Evolutionary conservation across 1,139 yeast species (phyloP).

Genomic region (Kodamaea alishanica): DNA sequence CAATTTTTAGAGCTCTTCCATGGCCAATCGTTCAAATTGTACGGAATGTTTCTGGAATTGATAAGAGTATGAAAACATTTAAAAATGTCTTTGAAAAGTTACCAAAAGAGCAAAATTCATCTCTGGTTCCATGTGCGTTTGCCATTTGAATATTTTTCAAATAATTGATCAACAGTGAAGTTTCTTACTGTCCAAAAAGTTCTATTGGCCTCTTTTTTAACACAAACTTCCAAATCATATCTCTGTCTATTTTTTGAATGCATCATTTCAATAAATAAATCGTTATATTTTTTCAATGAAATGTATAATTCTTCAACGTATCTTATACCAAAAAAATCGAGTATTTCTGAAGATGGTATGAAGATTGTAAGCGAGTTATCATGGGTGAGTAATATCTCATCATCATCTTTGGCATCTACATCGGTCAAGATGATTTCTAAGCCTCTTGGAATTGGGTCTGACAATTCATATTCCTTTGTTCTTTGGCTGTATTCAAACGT

Average conservation of each 20-base stretch:
- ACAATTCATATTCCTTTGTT: conserved; percentile 5
- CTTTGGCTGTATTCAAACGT: conserved; percentile 13
- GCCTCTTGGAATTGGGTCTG: conserved; percentile 25
- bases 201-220: not conserved
- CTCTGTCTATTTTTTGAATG: conserved; percentile 3
- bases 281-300: conserved; percentile 3
- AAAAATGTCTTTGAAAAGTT: conserved; percentile 9
- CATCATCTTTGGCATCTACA: conserved; percentile 1
- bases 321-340: conserved; percentile 14
- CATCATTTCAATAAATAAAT: not conserved
- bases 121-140: not conserved
- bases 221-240: conserved; percentile 2
- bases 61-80: conserved; percentile 48
- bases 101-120: not conserved
- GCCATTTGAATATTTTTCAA: not conserved
- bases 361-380: conserved; percentile 18
- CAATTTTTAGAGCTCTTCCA: conserved; percentile 67
- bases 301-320: conserved; percentile 23
- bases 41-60: conserved; percentile 60
- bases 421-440: conserved; percentile 24
- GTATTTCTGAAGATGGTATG: conserved; percentile 17
- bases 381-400: conserved; percentile 8
- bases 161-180: conserved; percentile 3
- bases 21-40: conserved; percentile 62
- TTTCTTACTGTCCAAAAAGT: conserved; percentile 7